These are phyloP conservation scores for Capronia coronata DNA, from an alignment of 2,329 filamentous ascomycete species.

Conservation along the genomic window DNA sequence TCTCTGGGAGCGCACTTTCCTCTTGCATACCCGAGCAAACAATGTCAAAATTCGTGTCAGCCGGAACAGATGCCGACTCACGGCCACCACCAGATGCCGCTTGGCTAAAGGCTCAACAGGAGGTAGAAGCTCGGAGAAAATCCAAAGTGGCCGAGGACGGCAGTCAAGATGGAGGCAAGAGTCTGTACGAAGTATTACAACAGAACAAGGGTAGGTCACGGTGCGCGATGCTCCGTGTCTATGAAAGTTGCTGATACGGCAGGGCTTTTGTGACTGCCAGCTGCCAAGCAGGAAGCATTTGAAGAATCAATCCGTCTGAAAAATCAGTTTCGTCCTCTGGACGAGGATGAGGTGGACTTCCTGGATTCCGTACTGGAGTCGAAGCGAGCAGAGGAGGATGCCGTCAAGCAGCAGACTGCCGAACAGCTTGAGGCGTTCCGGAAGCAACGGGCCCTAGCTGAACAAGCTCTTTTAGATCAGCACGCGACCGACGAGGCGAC, in stretches of 20 bases:
- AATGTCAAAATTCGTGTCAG: conserved; percentile 45
- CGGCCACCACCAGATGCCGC: conserved; percentile 38
- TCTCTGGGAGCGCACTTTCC: too few species aligned
- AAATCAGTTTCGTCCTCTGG: conserved; percentile 47
- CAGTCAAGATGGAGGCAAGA: conserved; percentile 40
- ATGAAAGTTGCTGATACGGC: conserved; percentile 36
- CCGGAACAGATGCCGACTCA: conserved; percentile 39
- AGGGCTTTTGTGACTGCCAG: conserved; percentile 31
- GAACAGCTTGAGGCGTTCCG: conserved; percentile 56
- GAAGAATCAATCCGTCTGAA: conserved; percentile 46
- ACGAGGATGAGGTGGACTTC: conserved; percentile 48
- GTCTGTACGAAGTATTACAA: conserved; percentile 44
- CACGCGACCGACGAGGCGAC: not conserved
- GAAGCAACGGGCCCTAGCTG: conserved; percentile 53
- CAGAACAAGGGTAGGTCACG: conserved; percentile 44
- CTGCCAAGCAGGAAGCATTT: conserved; percentile 48
- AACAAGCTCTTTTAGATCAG: conserved; percentile 37
- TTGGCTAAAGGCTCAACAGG: conserved; percentile 39
- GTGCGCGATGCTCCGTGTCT: too few species aligned
- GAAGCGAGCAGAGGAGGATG: conserved; percentile 51
- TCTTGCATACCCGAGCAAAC: too few species aligned
- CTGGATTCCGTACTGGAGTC: conserved; percentile 52
- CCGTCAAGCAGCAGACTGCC: conserved; percentile 52
- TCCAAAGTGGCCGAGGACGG: conserved; percentile 23
- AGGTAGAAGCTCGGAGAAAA: conserved; percentile 29